Evolutionary conservation across 2,329 filamentous ascomycete species (phyloP).

Genomic region (Pyricularia pennisetigena): DNA sequence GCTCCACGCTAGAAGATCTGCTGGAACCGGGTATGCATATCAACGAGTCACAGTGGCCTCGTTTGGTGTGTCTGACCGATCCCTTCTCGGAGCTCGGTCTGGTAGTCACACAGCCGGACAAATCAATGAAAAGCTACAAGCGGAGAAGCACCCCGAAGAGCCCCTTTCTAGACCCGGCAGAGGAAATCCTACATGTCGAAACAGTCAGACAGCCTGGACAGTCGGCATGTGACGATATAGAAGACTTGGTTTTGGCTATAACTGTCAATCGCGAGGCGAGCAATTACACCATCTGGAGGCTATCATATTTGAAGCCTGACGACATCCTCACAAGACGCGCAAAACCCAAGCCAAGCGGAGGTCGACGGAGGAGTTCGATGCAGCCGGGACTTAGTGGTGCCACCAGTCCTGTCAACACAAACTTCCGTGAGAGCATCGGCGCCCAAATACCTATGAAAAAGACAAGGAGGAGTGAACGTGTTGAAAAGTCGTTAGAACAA

Average conservation of each 20-base stretch:
- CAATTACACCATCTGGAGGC: conserved; percentile 76
- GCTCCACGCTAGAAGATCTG: conserved; percentile 45
- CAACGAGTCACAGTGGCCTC: conserved; percentile 53
- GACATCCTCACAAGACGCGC: conserved; percentile 39
- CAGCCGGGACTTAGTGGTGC: conserved; percentile 63
- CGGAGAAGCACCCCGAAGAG: conserved; percentile 31
- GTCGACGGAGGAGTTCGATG: conserved; percentile 53
- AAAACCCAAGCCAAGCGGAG: conserved; percentile 33
- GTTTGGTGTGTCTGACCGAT: conserved; percentile 76
- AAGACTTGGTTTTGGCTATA: conserved; percentile 61
- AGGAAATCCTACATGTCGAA: conserved; percentile 80
- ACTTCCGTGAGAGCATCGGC: conserved; percentile 69
- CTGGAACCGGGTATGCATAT: conserved; percentile 45
- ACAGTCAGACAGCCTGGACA: conserved; percentile 46
- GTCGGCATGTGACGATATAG: conserved; percentile 21
- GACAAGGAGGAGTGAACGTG: conserved; percentile 38
- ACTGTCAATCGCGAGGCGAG: conserved; percentile 71
- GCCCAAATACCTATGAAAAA: conserved; percentile 43
- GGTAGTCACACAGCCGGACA: conserved; percentile 54
- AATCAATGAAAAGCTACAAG: conserved; percentile 21
- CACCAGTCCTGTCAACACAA: conserved; percentile 64
- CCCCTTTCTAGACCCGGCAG: conserved; percentile 59
- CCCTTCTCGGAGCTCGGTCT: conserved; percentile 79
- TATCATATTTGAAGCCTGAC: conserved; percentile 65
- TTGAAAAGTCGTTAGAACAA: conserved; percentile 46